Percentiles rank a stretch among this genome's conserved stretches.
Conservation (phyloP, 768 basidiomycete species). For the Boletus insuetus region DNA sequence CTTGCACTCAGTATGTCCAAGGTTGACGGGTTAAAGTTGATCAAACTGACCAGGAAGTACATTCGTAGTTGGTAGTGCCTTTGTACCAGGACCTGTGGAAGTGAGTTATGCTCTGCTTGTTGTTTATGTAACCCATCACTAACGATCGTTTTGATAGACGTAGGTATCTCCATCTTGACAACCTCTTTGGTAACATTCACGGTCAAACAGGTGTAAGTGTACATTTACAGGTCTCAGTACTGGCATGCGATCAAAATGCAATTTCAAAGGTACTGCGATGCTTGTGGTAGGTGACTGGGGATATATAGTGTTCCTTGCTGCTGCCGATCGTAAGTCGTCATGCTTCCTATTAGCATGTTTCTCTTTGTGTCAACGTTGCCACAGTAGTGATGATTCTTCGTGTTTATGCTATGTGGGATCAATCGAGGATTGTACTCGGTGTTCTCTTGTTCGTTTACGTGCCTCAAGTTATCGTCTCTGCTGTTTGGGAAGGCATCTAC, state of each 20-base stretch:
- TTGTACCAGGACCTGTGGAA: neutral
- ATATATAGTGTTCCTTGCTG: constrained; percentile 4
- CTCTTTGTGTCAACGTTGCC: neutral
- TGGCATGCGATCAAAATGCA: neutral
- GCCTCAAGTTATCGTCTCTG: neutral
- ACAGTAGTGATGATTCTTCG: constrained; percentile 20
- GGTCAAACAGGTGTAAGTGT: constrained; percentile 9
- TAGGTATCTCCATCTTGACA: neutral
- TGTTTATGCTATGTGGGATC: constrained; percentile 13
- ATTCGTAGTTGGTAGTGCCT: neutral
- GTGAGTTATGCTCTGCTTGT: neutral
- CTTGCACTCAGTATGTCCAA: constrained; percentile 2
- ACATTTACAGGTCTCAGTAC: neutral
- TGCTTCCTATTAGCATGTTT: too few relatives aligned
- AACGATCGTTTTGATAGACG: neutral
- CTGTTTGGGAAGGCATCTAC: constrained; percentile 3
- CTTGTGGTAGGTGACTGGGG: neutral
- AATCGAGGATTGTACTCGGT: constrained; percentile 3
- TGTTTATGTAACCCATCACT: neutral
- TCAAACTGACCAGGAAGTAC: neutral
- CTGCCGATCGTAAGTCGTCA: constrained; percentile 10
- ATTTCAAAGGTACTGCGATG: neutral
- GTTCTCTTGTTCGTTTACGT: constrained; percentile 4
- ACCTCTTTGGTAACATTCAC: neutral
- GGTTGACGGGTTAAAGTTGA: neutral